Conservation (phyloP, 192 early-diverging fungal species). For the Entomortierella chlamydospora region DNA sequence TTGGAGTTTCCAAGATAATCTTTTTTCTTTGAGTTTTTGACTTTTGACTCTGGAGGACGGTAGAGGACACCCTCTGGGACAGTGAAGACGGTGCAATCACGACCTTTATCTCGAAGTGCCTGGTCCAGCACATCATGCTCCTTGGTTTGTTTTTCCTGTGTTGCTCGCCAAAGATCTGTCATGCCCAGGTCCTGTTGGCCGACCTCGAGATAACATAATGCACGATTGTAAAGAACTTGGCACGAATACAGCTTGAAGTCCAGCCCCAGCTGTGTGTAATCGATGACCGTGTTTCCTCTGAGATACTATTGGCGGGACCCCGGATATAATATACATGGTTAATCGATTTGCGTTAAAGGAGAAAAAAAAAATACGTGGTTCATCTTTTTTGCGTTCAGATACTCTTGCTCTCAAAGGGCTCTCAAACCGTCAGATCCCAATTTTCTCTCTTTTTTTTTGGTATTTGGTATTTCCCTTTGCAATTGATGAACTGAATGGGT, state of each 20-base stretch:
- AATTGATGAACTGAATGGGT: too few relatives aligned
- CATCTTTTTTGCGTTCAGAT: neutral
- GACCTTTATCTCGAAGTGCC: conserved; percentile 67
- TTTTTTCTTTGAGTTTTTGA: conserved; percentile 84
- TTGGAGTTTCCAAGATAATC: conserved; percentile 83
- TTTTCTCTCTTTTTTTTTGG: conserved; percentile 7
- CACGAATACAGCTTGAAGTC: conserved; percentile 89
- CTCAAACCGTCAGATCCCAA: neutral
- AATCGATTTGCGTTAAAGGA: neutral
- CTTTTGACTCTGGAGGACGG: conserved; percentile 83
- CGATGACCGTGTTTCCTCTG: conserved; percentile 89
- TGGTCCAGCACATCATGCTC: conserved; percentile 78
- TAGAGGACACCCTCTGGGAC: conserved; percentile 84
- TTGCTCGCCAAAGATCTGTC: conserved; percentile 79
- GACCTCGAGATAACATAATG: conserved; percentile 82
- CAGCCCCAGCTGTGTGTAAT: conserved; percentile 96
- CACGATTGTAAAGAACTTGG: conserved; percentile 93
- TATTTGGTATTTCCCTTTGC: too few relatives aligned
- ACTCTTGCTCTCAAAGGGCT: neutral
- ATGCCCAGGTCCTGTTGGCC: conserved; percentile 77
- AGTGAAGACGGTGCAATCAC: conserved; percentile 77
- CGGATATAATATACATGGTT: conserved; percentile 1
- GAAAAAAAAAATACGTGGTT: neutral
- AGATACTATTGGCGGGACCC: conserved; percentile 63
- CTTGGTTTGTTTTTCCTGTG: conserved; percentile 68